Base-by-base conservation (phyloP, 768 basidiomycete species). In the Tylopilus felleus region DNA sequence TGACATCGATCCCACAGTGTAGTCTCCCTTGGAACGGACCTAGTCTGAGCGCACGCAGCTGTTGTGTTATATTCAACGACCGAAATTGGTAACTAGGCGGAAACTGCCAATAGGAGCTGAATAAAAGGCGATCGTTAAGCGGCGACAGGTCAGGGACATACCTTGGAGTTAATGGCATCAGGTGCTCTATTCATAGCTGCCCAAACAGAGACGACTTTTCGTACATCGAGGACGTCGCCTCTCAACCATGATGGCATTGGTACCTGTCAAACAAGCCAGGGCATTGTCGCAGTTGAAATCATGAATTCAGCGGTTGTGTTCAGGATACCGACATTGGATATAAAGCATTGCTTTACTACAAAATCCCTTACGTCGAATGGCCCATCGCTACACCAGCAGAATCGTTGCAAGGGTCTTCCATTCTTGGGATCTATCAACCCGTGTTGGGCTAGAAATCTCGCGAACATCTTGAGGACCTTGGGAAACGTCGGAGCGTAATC, bases 1-100 rank as follows among this genome's bases (percentile, higher is more conserved):
- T 76, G 57, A 94, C 95, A 72, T 94, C 93, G 33, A 96, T 88
- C 22, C 96, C 96, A 64, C 84, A 84, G 71, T 98, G 96, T 51
- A 83, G 77, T 61, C 89, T 82, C 21, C 96, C 95, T 68, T 86
- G 74, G 65, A 98, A 98, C 8, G 79, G 76, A 5, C 81, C 77
- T 43, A 98, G 73, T 10, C 78, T 80, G 40, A 98, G 81, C n/a
- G 77, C 77, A 33, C 77, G 76, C 44, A 97, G 75, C 69, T 95
- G 91, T n/a, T 80, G 79, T 35, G 82, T 69, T 51, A 96, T 86
- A 57, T 88, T 89, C 52, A 91, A 71, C 29, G 73, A 70, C 29
- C 59, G 55, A 65, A 66, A 44, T 50, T 63, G 59, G 54, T 49
- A 50, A 45, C 43, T 45, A 25, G 53, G 47, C 28, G 53, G 33